Evolutionary conservation across 2,329 filamentous ascomycete genomes (phyloP), one percentile per base, ranked within the genome.

Genomic region (Bretziella fagacearum): DNA sequence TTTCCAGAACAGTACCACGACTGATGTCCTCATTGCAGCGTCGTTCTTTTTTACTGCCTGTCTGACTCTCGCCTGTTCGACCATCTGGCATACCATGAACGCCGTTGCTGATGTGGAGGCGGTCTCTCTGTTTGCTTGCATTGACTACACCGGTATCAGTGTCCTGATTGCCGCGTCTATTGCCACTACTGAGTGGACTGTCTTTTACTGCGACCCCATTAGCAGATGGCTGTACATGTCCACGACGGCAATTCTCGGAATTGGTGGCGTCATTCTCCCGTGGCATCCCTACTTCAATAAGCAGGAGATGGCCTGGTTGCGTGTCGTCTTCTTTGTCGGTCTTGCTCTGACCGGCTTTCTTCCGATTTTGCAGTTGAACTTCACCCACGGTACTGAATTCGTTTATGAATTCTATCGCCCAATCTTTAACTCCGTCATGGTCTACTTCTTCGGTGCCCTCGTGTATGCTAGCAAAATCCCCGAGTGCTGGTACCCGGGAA

Each of bases 51-150:
- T 93, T 58, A 91, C 89, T 41, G 91, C 91, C 39, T 86, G 80
- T 68, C 86, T 96, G 62, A 96, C 89, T 58, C 74, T 98, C 47
- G 77, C 89, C 59, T 98, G 91, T 77, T 93, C 83, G 52, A 89
- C 81, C 53, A 78, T 96, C 58, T 98, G 91, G 91, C 91, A 98
- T 66, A 95, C 91, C 22, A 96, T 98, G 86, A 94, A 89, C 66
- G 85, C 84, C 56, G 93, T 96, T 47, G 86, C 89, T 15, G 84
- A 93, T 55, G 79, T 93, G 57, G 76, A 78, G 17, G 74, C 93
- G 35, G 81, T 98, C 65, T 91, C 93, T 60, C 81, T 86, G 52
- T 96, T 98, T 57, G 91, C 91, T 15, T 98, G 91, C 61, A 86
- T 98, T 50, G 91, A 98, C 62, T 98, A 98, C 64, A 96, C 91